A percentile compares a stretch with the other conserved stretches of the same genome.
phyloP scores from a whole-genome alignment of 345 rosid species.

The Eucalyptus microcorys region DNA sequence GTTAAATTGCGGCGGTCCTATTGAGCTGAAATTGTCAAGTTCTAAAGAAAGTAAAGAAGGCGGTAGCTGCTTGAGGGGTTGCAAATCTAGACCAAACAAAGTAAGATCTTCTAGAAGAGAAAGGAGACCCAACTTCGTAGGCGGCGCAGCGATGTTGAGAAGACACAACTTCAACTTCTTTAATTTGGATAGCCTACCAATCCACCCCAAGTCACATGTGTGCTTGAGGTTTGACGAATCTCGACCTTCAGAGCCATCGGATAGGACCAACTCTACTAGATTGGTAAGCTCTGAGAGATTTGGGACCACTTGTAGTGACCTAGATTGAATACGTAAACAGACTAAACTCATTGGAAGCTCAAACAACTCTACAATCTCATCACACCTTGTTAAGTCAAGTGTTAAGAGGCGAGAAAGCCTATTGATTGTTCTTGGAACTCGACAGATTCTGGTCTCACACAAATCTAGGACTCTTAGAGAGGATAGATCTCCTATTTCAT shows the following conservation, averaged over 20 bases:
- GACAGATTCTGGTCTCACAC: accelerated
- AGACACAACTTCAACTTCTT: not conserved
- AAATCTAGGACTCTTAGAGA: not conserved
- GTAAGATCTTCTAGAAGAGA: not conserved
- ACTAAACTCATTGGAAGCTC: not conserved
- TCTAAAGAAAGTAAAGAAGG: no score
- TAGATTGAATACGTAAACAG: accelerated
- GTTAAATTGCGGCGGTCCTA: accelerated
- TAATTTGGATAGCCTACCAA: no score
- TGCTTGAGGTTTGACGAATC: not conserved
- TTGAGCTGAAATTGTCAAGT: no score
- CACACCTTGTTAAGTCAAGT: not conserved
- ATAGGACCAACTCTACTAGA: not conserved
- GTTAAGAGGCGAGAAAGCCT: not conserved
- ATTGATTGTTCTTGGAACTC: accelerated
- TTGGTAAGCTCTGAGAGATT: not conserved
- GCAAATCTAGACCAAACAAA: accelerated
- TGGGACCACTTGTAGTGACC: not conserved
- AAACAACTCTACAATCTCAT: accelerated
- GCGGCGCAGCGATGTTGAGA: accelerated
- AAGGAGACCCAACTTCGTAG: not conserved
- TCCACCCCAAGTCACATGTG: not conserved
- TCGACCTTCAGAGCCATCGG: accelerated
- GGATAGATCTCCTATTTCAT: not conserved
- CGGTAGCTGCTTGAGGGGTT: not conserved